phyloP scores from a whole-genome alignment of 306 rosid genomes.

The Trifolium repens region DNA sequence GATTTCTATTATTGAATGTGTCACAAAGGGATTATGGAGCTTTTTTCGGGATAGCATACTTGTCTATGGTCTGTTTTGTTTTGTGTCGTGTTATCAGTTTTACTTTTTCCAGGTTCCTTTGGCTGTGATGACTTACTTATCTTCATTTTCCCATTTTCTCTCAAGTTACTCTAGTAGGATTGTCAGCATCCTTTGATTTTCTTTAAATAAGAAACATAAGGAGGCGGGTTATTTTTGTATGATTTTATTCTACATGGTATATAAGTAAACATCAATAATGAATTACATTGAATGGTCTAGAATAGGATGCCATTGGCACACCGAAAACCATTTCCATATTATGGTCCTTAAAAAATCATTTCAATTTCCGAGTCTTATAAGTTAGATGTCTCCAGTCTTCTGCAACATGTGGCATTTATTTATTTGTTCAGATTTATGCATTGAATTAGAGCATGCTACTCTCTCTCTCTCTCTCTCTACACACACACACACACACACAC shows the following conservation, averaged over 20 bases:
- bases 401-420: constrained; percentile 4
- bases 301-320: constrained; percentile 6
- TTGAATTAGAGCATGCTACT: constrained; percentile 28
- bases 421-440: constrained; percentile 21
- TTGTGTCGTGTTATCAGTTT: not conserved
- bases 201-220: not conserved
- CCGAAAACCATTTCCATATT: constrained; percentile 28
- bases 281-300: not conserved
- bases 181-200: not conserved
- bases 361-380: constrained; percentile 1
- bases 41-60: constrained; percentile 7
- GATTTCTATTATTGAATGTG: constrained; percentile 13
- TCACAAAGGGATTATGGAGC: not conserved
- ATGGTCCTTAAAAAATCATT: not conserved
- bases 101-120: constrained; percentile 23
- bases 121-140: not conserved
- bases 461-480: not conserved
- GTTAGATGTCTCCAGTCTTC: constrained; percentile 18
- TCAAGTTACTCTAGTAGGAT: constrained; percentile 28
- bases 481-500: no score
- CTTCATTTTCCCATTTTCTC: constrained; percentile 26
- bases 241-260: not conserved
- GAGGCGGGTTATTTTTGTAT: not conserved
- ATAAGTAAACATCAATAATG: constrained; percentile 19
- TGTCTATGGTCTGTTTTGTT: constrained; percentile 9